Conservation (phyloP, 2,329 filamentous ascomycete species). For the Colletotrichum tropicale region DNA sequence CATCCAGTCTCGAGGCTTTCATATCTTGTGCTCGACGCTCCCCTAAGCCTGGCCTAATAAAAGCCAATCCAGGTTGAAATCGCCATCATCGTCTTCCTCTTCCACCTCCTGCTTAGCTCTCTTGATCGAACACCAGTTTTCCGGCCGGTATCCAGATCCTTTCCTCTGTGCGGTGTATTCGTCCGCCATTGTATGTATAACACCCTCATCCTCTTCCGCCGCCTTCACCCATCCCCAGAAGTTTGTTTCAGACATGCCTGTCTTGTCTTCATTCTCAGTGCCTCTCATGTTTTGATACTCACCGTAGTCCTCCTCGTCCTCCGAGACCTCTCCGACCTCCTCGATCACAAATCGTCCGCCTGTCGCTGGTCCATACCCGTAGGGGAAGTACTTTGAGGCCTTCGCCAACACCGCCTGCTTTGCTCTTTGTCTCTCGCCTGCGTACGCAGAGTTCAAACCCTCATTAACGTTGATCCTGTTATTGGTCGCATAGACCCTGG, state of each 20-base stretch:
- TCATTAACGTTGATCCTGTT: slow-evolving; percentile 23
- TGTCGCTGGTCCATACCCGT: slow-evolving; percentile 47
- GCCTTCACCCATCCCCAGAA: slow-evolving; percentile 23
- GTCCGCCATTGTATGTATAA: not conserved
- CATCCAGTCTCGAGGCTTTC: not conserved
- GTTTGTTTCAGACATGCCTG: not conserved
- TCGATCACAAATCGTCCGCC: slow-evolving; percentile 48
- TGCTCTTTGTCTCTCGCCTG: slow-evolving; percentile 39
- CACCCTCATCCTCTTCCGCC: not conserved
- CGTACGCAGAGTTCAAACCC: not conserved
- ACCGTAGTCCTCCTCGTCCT: slow-evolving; percentile 47
- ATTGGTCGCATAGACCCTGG: not conserved
- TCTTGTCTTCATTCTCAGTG: not conserved
- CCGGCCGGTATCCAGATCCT: not conserved
- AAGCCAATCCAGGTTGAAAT: not conserved
- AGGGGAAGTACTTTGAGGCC: slow-evolving; percentile 51
- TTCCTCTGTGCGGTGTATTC: not conserved
- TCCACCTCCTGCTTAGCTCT: not conserved
- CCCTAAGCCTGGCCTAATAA: not conserved
- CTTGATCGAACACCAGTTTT: not conserved
- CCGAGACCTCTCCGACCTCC: slow-evolving; percentile 44
- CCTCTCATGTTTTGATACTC: slow-evolving; percentile 38
- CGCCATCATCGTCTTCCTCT: not conserved
- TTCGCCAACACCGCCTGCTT: slow-evolving; percentile 42
- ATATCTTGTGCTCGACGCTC: not conserved